These are phyloP conservation scores for maize (Zea mays) DNA, from an alignment of 176 grass and related monocot species.

Conservation along the genomic window DNA sequence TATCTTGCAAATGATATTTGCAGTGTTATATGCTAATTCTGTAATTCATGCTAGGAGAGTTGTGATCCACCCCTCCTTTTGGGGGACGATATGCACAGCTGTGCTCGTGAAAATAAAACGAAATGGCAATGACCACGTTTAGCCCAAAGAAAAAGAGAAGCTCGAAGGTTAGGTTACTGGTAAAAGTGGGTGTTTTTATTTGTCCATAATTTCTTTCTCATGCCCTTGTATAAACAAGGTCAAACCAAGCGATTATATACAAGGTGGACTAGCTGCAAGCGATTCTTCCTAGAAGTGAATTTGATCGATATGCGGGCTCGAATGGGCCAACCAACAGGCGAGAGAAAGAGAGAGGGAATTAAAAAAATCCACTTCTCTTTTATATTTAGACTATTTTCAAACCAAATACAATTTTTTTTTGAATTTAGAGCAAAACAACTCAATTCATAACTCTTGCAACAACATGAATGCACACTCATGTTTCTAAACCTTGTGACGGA, in stretches of 20 bases:
- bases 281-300: background rate
- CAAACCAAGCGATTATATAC: background rate
- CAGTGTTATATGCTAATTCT: background rate
- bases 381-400: no score
- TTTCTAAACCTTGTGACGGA: no score
- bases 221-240: background rate
- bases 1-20: conserved; percentile 32
- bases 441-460: no score
- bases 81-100: background rate
- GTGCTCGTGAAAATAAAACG: background rate
- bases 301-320: background rate
- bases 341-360: no score
- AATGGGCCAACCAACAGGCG: no score
- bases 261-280: background rate
- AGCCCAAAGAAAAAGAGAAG: background rate
- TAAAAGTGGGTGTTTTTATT: background rate
- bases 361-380: no score
- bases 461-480: no score
- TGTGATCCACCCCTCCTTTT: background rate
- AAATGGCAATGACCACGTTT: background rate
- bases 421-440: no score
- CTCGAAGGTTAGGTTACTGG: background rate
- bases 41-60: background rate
- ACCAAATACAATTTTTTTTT: no score
- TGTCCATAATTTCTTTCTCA: background rate